Base-by-base conservation (phyloP, 768 basidiomycete species). In the Boletus tomentosulus region DNA sequence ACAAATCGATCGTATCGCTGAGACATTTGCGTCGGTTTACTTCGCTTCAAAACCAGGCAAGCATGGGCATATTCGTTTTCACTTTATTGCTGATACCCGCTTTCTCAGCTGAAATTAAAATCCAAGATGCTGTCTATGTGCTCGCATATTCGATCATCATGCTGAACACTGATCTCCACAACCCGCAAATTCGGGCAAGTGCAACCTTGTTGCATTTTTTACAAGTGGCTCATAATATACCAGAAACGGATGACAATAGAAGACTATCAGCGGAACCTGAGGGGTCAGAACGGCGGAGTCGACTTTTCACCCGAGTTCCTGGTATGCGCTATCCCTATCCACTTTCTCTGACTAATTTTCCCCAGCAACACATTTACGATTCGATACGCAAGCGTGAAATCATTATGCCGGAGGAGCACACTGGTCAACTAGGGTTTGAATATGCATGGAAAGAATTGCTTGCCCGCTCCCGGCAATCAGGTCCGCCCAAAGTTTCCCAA, bases 381-480 rank as follows among this genome's bases (percentile, higher is more conserved):
- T 93, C 91, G 1, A 97, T 99, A 63, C 84, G 89, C 49, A 94
- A 89, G 71, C 78, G 85, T 41, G 97, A 99, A 73, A 98, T 99
- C 51, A 80, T 98, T 47, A 88, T 99, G 85, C 96, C 97, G 0
- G 94, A 98, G 71, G 97, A 99, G 62, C 97, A 99, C 64, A 89
- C 86, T 9, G 97, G 96, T 2, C 92, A 92, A 65, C 80, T 96
- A 43, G 97, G 97, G 9, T 99, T 99, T 67, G 97, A 98, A 62
- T 97, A 96, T 67, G 96, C 97, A 16, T 99, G 97, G 97, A 98
- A 97, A 67, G 94, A 98, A 61, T 76, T 99, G 10, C 78, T 98
- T 35, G 72, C 85, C 31, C 82, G 97, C 31, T 84, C 94, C 43
- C 79, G 85, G 52, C 85, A 84, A 66, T 83, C 92, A 56, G 92